phyloP scores from a whole-genome alignment of 2,329 filamentous ascomycete species.

The Xylariales sp. region DNA sequence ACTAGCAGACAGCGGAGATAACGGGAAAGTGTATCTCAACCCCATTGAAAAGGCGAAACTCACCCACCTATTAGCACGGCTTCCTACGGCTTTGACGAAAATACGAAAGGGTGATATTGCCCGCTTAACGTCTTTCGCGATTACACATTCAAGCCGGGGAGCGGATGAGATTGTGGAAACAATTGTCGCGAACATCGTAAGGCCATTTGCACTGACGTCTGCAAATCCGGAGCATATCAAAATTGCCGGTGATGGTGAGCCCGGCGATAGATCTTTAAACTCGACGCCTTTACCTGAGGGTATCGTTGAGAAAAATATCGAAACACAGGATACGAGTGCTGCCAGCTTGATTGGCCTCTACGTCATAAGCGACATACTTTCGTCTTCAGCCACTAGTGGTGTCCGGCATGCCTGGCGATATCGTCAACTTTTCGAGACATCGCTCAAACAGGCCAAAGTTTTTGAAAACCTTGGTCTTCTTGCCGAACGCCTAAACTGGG shows the following conservation, averaged over 20 bases:
- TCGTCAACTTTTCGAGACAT: constrained; percentile 80
- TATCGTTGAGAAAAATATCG: constrained; percentile 54
- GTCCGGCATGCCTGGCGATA: constrained; percentile 90
- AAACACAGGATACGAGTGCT: constrained; percentile 71
- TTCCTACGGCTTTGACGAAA: constrained; percentile 79
- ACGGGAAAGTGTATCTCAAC: constrained; percentile 76
- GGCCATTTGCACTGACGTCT: constrained; percentile 77
- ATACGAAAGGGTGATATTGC: constrained; percentile 88
- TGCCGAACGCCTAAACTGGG: constrained; percentile 80
- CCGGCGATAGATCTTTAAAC: constrained; percentile 52
- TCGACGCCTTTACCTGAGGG: constrained; percentile 54
- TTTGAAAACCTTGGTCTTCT: constrained; percentile 82
- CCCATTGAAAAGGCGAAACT: constrained; percentile 87
- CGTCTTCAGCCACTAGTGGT: constrained; percentile 78
- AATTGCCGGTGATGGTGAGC: constrained; percentile 53
- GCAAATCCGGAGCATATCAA: constrained; percentile 70
- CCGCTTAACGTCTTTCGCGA: constrained; percentile 86
- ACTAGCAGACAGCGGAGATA: constrained; percentile 53
- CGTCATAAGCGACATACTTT: constrained; percentile 80
- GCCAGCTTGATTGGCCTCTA: constrained; percentile 86
- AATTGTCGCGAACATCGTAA: constrained; percentile 83
- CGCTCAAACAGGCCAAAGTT: constrained; percentile 71
- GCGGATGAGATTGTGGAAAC: constrained; percentile 93
- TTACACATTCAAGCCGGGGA: constrained; percentile 85
- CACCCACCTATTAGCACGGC: constrained; percentile 81